Conservation (phyloP, 768 basidiomycete genomes). For the Boletus reticuloceps region DNA sequence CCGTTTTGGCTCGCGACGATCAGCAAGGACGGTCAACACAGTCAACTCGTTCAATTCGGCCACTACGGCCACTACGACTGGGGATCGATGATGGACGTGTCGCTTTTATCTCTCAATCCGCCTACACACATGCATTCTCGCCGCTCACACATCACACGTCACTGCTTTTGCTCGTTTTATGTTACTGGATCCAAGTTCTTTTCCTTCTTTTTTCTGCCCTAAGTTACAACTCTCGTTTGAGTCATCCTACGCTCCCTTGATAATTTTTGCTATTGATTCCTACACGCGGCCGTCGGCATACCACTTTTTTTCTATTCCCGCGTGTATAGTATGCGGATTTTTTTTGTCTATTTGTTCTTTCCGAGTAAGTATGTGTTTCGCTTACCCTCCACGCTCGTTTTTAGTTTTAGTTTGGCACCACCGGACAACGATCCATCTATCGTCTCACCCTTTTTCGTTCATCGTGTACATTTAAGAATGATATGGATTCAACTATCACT, state of each 20-base stretch:
- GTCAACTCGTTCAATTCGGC: slow-evolving; percentile 19
- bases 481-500: slow-evolving; percentile 5
- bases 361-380: neutral
- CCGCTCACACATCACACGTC: neutral
- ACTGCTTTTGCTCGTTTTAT: slow-evolving; percentile 9
- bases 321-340: slow-evolving; percentile 32
- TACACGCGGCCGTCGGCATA: slow-evolving; percentile 12
- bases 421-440: slow-evolving; percentile 22
- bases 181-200: neutral
- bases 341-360: slow-evolving; percentile 9
- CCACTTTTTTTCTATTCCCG: slow-evolving; percentile 13
- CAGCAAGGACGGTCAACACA: slow-evolving; percentile 38
- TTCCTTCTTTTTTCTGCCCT: neutral
- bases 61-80: slow-evolving; percentile 19
- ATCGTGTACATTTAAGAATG: slow-evolving; percentile 21
- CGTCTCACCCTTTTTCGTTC: slow-evolving; percentile 23
- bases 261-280: slow-evolving; percentile 29
- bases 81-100: slow-evolving; percentile 23
- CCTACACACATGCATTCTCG: neutral
- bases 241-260: slow-evolving; percentile 31
- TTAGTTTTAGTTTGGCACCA: neutral
- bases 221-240: slow-evolving; percentile 21
- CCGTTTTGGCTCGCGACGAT: slow-evolving; percentile 73
- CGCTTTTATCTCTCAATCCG: neutral
- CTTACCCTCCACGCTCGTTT: slow-evolving; percentile 19